These are phyloP conservation scores for Fusarium sp. DNA, from an alignment of 2,329 filamentous ascomycete species.

Conservation along the genomic window DNA sequence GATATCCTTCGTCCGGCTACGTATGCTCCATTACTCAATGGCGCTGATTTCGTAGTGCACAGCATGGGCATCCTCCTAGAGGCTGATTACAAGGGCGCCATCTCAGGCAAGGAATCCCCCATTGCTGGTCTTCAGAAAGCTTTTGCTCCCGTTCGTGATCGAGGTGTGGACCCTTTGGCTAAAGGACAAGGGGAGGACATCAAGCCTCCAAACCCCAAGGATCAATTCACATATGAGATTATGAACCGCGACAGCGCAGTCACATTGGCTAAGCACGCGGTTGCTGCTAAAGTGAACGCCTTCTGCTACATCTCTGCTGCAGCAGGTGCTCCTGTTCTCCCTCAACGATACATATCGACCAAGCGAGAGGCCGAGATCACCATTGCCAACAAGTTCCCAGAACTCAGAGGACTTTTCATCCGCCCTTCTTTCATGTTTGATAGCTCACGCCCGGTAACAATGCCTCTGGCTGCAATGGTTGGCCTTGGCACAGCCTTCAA, in stretches of 20 bases:
- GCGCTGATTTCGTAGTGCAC: conserved; percentile 87
- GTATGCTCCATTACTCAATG: conserved; percentile 78
- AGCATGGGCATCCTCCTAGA: conserved; percentile 96
- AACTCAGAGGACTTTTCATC: conserved; percentile 81
- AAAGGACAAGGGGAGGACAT: conserved; percentile 66
- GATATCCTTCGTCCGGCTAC: conserved; percentile 85
- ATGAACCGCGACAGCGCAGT: conserved; percentile 96
- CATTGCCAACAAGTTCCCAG: conserved; percentile 75
- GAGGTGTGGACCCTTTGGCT: conserved; percentile 75
- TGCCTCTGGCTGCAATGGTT: conserved; percentile 83
- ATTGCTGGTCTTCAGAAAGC: conserved; percentile 79
- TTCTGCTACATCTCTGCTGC: conserved; percentile 93
- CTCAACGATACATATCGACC: conserved; percentile 84
- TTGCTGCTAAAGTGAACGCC: conserved; percentile 66
- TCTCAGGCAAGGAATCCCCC: conserved; percentile 85
- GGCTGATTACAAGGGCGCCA: conserved; percentile 94
- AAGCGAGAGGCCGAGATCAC: conserved; percentile 89
- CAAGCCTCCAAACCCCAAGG: conserved; percentile 70
- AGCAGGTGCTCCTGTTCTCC: conserved; percentile 83
- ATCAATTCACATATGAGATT: conserved; percentile 90
- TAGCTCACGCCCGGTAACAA: conserved; percentile 77
- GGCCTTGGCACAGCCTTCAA: conserved; percentile 81
- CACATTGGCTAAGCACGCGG: conserved; percentile 79
- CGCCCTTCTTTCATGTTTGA: conserved; percentile 92
- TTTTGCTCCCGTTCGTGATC: conserved; percentile 72